Base-by-base conservation (phyloP, 169 alveolate genomes). In the Eimeria maxima region DNA sequence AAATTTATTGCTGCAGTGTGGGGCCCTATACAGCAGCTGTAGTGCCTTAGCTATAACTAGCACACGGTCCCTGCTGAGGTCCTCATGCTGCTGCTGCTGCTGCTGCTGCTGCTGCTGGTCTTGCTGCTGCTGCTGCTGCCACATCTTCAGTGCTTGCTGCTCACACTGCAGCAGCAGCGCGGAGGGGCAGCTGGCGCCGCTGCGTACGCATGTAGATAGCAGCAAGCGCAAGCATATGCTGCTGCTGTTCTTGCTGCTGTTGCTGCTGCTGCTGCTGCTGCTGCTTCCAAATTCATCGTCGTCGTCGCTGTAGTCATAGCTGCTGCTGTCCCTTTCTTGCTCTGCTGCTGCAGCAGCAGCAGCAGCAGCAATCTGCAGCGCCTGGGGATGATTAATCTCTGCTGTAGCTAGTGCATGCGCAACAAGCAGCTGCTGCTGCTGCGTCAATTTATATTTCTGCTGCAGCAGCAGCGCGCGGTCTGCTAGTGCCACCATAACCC, bases 361-460 rank as follows among this genome's bases (percentile, higher is more conserved):
- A 78, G 89, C 60, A 78, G 89, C 89, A 78, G 89, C 47, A 7
- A 78, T 33, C 44, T 47, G 89, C 89, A 78, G 47, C 55, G 65
- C 67, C 47, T 78, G 67, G 10, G 89, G 89, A 42, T 78, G 89
- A 14, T 24, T 18, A 24, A 78, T 57, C 27, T 42, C 69, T 5
- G 42, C 89, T 13, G 45, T 65, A 5, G 89, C 89, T 5, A 78
- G 89, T 22, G 89, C 89, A 47, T 78, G 89, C 67, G 65, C 67
- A 13, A 44, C 65, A 53, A 78, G 67, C 69, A 78, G 47, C 69
- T 45, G 89, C 89, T 78, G 89, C 89, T 78, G 89, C 89, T 78
- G 60, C 89, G 67, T 78, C 18, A 78, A 65, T 33, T 33, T 7
- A n/a, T 78, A 65, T 65, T 78, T 8, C 67, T 47, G 89, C 69